Percentiles rank a stretch among this genome's conserved stretches.
Conservation (phyloP, 1,139 yeast species). For the Taiozyma sp. region DNA sequence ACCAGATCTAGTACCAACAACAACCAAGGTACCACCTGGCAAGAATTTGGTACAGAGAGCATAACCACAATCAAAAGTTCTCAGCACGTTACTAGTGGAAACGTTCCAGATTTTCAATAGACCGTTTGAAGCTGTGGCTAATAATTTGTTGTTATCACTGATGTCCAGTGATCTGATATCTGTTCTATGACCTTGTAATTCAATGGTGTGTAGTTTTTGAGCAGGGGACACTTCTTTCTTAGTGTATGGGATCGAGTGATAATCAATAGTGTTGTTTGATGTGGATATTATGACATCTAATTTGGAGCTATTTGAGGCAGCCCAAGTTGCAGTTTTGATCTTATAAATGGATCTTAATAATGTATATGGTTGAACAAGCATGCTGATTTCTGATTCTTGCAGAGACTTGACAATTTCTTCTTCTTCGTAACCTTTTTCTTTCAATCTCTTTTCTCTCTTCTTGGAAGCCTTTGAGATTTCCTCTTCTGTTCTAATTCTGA, state of each 20-base stretch:
- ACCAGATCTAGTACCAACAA: conserved; percentile 90
- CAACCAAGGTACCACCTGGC: conserved; percentile 87
- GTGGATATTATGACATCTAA: conserved; percentile 60
- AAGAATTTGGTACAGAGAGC: conserved; percentile 76
- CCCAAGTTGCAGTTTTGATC: conserved; percentile 54
- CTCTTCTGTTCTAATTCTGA: conserved; percentile 68
- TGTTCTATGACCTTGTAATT: conserved; percentile 79
- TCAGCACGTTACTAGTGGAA: conserved; percentile 63
- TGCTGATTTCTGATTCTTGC: conserved; percentile 48
- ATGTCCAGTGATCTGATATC: conserved; percentile 83
- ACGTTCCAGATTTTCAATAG: conserved; percentile 85
- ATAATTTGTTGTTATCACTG: conserved; percentile 70
- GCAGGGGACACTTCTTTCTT: conserved; percentile 47
- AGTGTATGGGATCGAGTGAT: conserved; percentile 45
- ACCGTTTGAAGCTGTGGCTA: conserved; percentile 91
- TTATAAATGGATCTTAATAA: conserved; percentile 51
- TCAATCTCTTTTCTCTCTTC: conserved; percentile 73
- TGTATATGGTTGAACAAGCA: conserved; percentile 62
- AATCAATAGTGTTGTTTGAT: conserved; percentile 70
- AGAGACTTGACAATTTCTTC: conserved; percentile 56
- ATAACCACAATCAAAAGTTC: conserved; percentile 88
- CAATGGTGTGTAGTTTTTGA: conserved; percentile 51
- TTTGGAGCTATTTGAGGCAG: conserved; percentile 35
- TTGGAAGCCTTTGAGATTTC: conserved; percentile 76
- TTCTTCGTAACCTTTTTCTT: conserved; percentile 60